Percentiles rank a stretch among this genome's conserved stretches.
Evolutionary conservation across 805 yeast genomes (phyloP).

Genomic region (Candida succiphila): DNA sequence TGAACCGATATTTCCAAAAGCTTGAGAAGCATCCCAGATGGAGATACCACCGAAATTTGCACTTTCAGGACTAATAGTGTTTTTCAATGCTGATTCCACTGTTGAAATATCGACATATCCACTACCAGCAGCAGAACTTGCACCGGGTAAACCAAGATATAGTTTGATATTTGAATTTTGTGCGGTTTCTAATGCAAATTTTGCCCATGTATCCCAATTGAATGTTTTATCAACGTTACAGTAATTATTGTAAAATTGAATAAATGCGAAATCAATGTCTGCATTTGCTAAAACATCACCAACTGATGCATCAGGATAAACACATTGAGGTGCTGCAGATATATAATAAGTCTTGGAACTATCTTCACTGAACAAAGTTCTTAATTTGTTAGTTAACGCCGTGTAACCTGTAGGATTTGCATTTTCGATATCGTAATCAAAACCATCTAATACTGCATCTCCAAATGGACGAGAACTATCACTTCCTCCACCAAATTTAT

Average conservation of each 20-base stretch:
- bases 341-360: constrained; percentile 53
- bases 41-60: constrained; percentile 61
- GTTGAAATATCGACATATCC: constrained; percentile 45
- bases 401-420: constrained; percentile 55
- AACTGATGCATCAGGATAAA: constrained; percentile 62
- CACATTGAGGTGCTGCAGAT: constrained; percentile 92
- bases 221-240: constrained; percentile 48
- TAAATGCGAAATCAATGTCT: constrained; percentile 68
- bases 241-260: constrained; percentile 86
- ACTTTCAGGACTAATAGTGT: constrained; percentile 9
- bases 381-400: constrained; percentile 42
- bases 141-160: constrained; percentile 65
- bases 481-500: constrained; percentile 53
- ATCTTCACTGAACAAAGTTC: constrained; percentile 26
- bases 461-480: constrained; percentile 48
- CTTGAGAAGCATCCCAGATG: constrained; percentile 78
- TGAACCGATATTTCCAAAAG: constrained; percentile 34
- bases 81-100: constrained; percentile 18
- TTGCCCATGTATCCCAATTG: constrained; percentile 63
- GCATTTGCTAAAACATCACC: constrained; percentile 36
- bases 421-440: constrained; percentile 67
- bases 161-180: constrained; percentile 64
- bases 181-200: constrained; percentile 45
- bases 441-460: constrained; percentile 72
- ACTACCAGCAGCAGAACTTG: constrained; percentile 38